Evolutionary conservation across 495 filamentous ascomycete genomes (phyloP).

Genomic region (Cercophora samala): DNA sequence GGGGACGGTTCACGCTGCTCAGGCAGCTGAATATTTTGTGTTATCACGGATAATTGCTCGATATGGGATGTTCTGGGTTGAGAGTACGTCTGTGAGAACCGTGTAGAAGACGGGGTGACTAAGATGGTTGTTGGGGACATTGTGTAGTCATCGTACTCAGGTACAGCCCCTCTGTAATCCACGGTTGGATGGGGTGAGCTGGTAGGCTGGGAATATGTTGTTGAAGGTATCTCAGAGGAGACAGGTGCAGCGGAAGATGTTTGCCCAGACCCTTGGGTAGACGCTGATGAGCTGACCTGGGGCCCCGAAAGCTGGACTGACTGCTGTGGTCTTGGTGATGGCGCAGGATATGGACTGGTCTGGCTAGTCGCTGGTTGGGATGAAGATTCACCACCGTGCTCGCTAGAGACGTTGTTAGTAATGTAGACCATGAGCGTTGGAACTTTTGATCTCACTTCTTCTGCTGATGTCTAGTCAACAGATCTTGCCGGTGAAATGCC

Average conservation of each 20-base stretch:
- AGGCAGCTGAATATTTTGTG: slow-evolving; percentile 19
- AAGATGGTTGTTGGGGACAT: slow-evolving; percentile 1
- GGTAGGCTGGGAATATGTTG: background rate
- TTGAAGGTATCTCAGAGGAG: background rate
- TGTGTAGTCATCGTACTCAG: background rate
- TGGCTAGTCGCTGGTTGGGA: slow-evolving; percentile 23
- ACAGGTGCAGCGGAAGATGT: background rate
- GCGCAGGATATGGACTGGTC: slow-evolving; percentile 21
- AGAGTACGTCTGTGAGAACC: slow-evolving; percentile 11
- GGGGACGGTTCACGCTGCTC: slow-evolving; percentile 42
- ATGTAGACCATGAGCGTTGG: background rate
- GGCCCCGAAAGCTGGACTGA: slow-evolving; percentile 9
- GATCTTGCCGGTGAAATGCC: slow-evolving; percentile 68
- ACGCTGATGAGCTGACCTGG: background rate
- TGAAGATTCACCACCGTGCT: slow-evolving; percentile 37
- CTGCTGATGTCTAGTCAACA: slow-evolving; percentile 75
- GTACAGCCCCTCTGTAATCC: background rate
- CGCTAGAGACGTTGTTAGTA: slow-evolving; percentile 29
- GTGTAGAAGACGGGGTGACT: background rate
- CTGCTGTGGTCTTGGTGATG: slow-evolving; percentile 17
- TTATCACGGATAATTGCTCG: slow-evolving; percentile 21
- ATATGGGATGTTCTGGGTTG: slow-evolving; percentile 18
- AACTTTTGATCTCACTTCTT: slow-evolving; percentile 62
- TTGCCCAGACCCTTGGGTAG: background rate
- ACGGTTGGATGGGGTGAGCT: background rate